A percentile compares a stretch with the other conserved stretches of the same genome.
These are phyloP conservation scores for Chaetomiaceae sp. DNA, from an alignment of 2,329 filamentous ascomycete species.

Conservation along the genomic window DNA sequence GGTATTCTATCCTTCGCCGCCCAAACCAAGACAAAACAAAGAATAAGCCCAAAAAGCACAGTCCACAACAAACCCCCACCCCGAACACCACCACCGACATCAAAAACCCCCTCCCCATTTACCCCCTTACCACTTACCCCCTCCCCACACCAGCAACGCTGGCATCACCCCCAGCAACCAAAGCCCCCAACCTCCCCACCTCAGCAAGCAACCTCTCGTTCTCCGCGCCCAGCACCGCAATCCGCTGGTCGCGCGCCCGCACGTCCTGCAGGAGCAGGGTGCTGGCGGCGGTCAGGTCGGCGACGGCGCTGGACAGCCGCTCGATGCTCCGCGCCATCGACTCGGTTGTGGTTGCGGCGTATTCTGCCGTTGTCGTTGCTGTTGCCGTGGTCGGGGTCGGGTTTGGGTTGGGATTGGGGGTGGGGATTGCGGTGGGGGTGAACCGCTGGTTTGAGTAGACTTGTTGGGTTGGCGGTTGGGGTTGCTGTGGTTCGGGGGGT, in stretches of 20 bases:
- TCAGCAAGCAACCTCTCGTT: background rate
- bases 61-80: no score
- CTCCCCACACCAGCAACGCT: background rate
- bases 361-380: background rate
- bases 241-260: conserved; percentile 2
- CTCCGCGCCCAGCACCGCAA: conserved; percentile 1
- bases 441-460: no score
- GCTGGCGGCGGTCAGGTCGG: conserved; percentile 13
- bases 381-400: background rate
- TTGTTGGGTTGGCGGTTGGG: no score
- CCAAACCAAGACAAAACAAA: no score
- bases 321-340: conserved; percentile 12
- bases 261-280: conserved; percentile 10
- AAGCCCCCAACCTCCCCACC: background rate
- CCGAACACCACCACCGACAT: no score
- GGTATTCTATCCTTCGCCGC: no score
- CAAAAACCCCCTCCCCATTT: no score
- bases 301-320: conserved; percentile 6
- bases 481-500: no score
- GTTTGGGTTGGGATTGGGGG: no score
- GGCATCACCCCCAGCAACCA: no score
- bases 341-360: conserved; percentile 6
- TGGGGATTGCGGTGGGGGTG: no score
- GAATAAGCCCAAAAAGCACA: no score
- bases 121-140: background rate